Evolutionary conservation across 1,284 basidiomycete genomes (phyloP), one percentile per base, ranked within the genome.

Genomic region (Heterobasidion occidentale): DNA sequence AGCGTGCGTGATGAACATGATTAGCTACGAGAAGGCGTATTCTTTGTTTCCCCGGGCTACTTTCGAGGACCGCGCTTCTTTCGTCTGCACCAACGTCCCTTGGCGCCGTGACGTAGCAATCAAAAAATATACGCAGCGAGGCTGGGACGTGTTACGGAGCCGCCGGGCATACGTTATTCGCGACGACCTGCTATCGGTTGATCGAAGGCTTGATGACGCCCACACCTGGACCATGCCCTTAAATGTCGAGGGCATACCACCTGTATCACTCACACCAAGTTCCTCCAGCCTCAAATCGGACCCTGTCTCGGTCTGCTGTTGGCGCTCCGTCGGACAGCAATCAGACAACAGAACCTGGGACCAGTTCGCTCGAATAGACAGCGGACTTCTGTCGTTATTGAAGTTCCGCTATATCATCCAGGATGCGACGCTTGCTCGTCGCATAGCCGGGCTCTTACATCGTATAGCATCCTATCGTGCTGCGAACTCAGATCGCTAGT

Each of bases 71-170:
- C 51, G 36, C 33, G 6, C n/a, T 15, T 52, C 51, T n/a, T 38
- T 52, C n/a, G 14, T 52, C 34, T 38, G 36, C 35, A 52, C 51
- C 6, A 36, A 45, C 35, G 53, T 36, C 49, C 15, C 38, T 46
- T 38, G 42, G 55, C 57, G 54, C 14, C 51, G 19, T 9, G n/a
- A 36, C 14, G 36, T 52, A 55, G 58, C 57, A 56, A 50, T 54
- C 38, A 60, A 54, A 27, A 55, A 50, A 33, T 50, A 55, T 38
- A 35, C 14, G 20, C 20, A 20, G 14, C 17, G 34, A 14, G 53
- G 35, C 15, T 38, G 35, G 34, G 27, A 48, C 20, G 46, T 36
- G 15, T 14, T 38, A 12, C 35, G 20, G 7, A 46, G 44, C 19
- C 44, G 27, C 27, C 27, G 27, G 27, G 27, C 27, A 27, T 27